These are phyloP conservation scores for Paraphoma chrysanthemicola DNA, from an alignment of 2,329 filamentous ascomycete genomes.

Conservation along the genomic window DNA sequence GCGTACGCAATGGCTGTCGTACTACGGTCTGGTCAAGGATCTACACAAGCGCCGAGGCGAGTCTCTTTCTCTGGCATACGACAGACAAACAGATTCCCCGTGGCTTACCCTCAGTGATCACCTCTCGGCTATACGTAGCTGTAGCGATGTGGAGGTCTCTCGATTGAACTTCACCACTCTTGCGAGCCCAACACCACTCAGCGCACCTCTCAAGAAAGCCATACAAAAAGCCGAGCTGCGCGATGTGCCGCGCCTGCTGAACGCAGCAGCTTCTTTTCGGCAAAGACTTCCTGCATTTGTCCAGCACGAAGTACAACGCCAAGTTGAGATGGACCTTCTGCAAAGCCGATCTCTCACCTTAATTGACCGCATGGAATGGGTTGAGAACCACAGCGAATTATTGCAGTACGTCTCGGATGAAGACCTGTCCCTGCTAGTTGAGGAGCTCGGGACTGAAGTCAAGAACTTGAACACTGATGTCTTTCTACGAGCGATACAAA, in stretches of 20 bases:
- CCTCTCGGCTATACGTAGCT: constrained; percentile 78
- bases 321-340: constrained; percentile 75
- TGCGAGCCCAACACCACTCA: constrained; percentile 20
- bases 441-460: constrained; percentile 63
- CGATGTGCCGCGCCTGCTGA: constrained; percentile 68
- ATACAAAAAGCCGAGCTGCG: constrained; percentile 48
- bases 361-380: constrained; percentile 75
- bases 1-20: constrained; percentile 86
- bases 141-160: constrained; percentile 77
- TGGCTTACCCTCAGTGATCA: constrained; percentile 88
- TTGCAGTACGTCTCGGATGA: constrained; percentile 82
- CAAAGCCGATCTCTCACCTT: constrained; percentile 66
- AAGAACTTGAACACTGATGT: constrained; percentile 57
- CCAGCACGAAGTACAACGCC: constrained; percentile 70
- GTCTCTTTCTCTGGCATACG: constrained; percentile 77
- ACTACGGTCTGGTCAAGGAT: constrained; percentile 84
- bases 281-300: constrained; percentile 74
- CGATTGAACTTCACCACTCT: constrained; percentile 68
- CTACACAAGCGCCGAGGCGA: constrained; percentile 87
- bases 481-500: constrained; percentile 60
- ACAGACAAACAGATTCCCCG: constrained; percentile 72
- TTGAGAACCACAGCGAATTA: constrained; percentile 82
- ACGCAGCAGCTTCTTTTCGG: constrained; percentile 73
- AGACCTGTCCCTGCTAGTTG: constrained; percentile 64
- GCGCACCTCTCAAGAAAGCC: constrained; percentile 34